These are phyloP conservation scores for Sclerotinia nivalis DNA, from an alignment of 2,329 filamentous ascomycete genomes.

Conservation along the genomic window DNA sequence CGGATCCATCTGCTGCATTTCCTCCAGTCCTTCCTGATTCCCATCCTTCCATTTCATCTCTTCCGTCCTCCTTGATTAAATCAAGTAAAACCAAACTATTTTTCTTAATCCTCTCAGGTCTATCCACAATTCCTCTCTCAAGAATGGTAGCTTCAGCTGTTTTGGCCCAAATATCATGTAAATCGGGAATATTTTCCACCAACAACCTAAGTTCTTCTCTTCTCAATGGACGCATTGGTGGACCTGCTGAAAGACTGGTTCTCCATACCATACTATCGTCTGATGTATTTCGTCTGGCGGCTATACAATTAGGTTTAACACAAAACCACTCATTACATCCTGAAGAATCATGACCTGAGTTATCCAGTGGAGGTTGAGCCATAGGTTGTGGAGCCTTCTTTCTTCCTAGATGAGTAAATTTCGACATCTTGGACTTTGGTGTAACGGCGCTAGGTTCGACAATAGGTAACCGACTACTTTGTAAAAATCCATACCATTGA, in stretches of 20 bases:
- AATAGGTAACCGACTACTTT: conserved; percentile 43
- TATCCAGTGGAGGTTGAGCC: conserved; percentile 10
- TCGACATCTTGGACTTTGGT: conserved; percentile 55
- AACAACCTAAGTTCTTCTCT: conserved; percentile 53
- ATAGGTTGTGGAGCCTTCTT: conserved; percentile 48
- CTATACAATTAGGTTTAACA: conserved; percentile 39
- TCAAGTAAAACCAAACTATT: conserved; percentile 64
- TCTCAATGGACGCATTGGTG: conserved; percentile 59
- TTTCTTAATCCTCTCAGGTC: conserved; percentile 61
- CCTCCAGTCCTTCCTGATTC: conserved; percentile 26
- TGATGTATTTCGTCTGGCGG: conserved; percentile 32
- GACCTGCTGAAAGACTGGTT: conserved; percentile 60
- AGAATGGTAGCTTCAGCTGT: conserved; percentile 64
- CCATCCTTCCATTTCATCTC: conserved; percentile 63
- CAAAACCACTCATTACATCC: conserved; percentile 42
- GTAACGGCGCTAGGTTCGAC: conserved; percentile 37
- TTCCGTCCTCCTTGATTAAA: conserved; percentile 62
- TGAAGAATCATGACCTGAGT: conserved; percentile 32
- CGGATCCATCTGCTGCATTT: not conserved
- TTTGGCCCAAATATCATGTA: conserved; percentile 63
- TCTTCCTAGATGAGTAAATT: conserved; percentile 50
- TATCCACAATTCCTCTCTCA: conserved; percentile 58
- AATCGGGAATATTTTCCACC: conserved; percentile 55
- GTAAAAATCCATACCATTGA: conserved; percentile 56
- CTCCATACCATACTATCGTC: conserved; percentile 53